Base-by-base conservation (phyloP, 495 filamentous ascomycete species). In the Chaetomium cochliodes region DNA sequence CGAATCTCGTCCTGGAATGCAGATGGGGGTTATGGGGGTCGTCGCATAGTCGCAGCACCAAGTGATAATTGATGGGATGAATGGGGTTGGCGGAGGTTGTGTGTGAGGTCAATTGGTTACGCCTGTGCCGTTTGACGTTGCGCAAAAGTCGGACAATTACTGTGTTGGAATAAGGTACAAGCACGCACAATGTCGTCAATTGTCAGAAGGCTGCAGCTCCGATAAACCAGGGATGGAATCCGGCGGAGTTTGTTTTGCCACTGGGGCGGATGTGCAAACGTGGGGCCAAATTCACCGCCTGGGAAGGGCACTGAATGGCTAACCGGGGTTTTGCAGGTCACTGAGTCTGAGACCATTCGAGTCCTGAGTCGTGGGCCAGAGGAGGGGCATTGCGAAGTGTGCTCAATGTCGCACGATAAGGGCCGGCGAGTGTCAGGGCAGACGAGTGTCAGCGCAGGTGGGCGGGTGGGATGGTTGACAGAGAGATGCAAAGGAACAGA, bases 31-130 rank as follows among this genome's bases (percentile, higher is more conserved):
- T 37, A 46, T 13, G 60, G 18, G 49, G 39, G 52, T 51, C 28
- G 52, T 37, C 62, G 42, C 71, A 69, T 70, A 67, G 55, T 71
- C 65, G 67, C 53, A 46, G n/a, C 18, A 37, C 33, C 33, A 2
- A 28, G 16, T 0, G 64, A 9, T 4, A 2, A 28, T 22, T 0
- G 64, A 9, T 4, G 25, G 2, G 39, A 3, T 8, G 56, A n/a
- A 42, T n/a, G 56, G 37, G 20, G 23, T 15, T 12, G 42, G 41
- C 3, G 8, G n/a, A 20, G 44, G 3, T n/a, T 47, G 44, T 47
- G 4, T n/a, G 44, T 18, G n/a, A 30, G 2, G 6, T 30, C 2
- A 6, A 47, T 37, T 37, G 33, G 9, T 37, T 37, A 37, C 33
- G 33, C 33, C 33, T 8, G 33, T 37, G 33, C 33, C 33, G 33